These are phyloP conservation scores for Peltaster fructicola DNA, from an alignment of 2,329 filamentous ascomycete genomes.

Conservation along the genomic window DNA sequence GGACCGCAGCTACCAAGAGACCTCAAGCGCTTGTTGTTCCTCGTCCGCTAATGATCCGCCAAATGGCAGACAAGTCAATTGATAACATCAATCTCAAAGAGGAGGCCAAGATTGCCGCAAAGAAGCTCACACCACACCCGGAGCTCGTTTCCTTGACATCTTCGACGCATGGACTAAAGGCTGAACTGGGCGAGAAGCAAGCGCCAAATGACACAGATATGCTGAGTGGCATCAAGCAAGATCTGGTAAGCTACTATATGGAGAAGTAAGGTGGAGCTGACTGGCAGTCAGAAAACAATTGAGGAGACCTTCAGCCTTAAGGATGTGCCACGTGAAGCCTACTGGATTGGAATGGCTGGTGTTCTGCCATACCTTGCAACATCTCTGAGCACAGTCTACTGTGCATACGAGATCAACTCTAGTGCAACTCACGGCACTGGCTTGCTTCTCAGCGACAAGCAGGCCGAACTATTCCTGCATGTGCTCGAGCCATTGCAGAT, in stretches of 20 bases:
- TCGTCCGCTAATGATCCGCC: conserved; percentile 7
- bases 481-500: conserved; percentile 75
- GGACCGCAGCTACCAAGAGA: conserved; percentile 19
- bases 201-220: conserved; percentile 24
- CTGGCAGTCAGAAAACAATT: conserved; percentile 28
- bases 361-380: conserved; percentile 56
- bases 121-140: conserved; percentile 42
- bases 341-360: conserved; percentile 32
- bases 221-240: conserved; percentile 26
- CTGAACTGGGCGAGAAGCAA: conserved; percentile 20
- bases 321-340: conserved; percentile 30
- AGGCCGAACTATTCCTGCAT: conserved; percentile 53
- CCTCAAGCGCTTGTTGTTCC: conserved; percentile 16
- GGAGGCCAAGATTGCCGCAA: conserved; percentile 36
- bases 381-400: conserved; percentile 63
- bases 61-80: conserved; percentile 12
- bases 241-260: conserved; percentile 13
- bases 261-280: no score
- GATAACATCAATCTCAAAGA: conserved; percentile 36
- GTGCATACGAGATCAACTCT: conserved; percentile 68
- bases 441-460: conserved; percentile 50
- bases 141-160: conserved; percentile 44
- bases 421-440: conserved; percentile 41
- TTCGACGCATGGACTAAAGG: conserved; percentile 22
- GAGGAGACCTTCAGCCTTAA: conserved; percentile 30